phyloP scores from a whole-genome alignment of 2,329 filamentous ascomycete genomes.

The Aureobasidium sp. region DNA sequence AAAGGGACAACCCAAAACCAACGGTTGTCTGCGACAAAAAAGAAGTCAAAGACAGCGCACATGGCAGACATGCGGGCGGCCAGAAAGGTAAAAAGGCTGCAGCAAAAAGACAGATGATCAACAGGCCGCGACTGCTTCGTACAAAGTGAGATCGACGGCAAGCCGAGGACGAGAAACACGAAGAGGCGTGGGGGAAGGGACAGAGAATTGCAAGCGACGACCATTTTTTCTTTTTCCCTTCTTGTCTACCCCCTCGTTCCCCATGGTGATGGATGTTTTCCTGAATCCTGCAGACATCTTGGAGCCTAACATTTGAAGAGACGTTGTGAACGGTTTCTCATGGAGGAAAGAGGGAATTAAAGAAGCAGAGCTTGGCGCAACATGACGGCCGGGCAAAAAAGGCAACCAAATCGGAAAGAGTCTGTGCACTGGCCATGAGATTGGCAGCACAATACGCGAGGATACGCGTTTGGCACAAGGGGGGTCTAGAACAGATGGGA shows the following conservation, averaged over 20 bases:
- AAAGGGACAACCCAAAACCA: not conserved
- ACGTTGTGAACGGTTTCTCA: constrained; percentile 3
- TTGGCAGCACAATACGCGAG: constrained; percentile 3
- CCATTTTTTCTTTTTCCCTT: not conserved
- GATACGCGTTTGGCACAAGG: constrained; percentile 2
- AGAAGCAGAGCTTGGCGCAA: not conserved
- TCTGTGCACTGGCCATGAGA: constrained; percentile 9
- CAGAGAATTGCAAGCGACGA: not conserved
- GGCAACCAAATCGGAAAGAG: constrained; percentile 4
- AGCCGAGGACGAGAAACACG: not conserved
- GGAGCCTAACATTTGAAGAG: not conserved
- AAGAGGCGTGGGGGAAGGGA: not conserved
- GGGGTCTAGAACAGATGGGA: constrained; percentile 5
- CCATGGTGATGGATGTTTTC: not conserved
- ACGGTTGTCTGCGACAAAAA: not conserved
- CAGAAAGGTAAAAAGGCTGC: constrained; percentile 2
- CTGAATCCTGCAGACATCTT: not conserved
- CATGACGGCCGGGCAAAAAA: not conserved
- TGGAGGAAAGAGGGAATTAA: constrained; percentile 9
- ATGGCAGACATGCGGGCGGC: constrained; percentile 1
- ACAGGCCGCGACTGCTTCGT: constrained; percentile 3
- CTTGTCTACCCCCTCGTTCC: not conserved
- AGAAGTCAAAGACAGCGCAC: not conserved
- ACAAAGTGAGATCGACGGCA: constrained; percentile 6
- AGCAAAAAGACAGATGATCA: constrained; percentile 1